Evolutionary conservation across 176 grass and related monocot species (phyloP), one percentile per base, ranked within the genome.

Genomic region (Cenchrus fungigraminus): DNA sequence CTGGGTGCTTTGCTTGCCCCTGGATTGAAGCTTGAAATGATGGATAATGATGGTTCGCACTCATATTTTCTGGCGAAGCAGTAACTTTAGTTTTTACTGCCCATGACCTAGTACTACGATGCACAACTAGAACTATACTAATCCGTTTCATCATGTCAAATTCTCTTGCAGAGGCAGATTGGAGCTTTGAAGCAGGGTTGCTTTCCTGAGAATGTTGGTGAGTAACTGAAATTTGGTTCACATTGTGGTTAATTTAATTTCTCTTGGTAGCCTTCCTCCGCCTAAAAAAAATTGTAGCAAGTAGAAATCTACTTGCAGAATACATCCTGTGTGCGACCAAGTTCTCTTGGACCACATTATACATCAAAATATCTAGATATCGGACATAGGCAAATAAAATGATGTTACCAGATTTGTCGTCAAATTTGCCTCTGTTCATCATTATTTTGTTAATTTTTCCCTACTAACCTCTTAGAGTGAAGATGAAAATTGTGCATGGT

Each of bases 141-240:
- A 85, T 69, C 76, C 44, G 22, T 83, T 61, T 82, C 13, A 66
- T 77, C 19, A 70, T 62, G 25, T 78, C 58, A 10, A 75, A 85
- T 64, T 95, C 34, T 58, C 85, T 87, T 91, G 83, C 84, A 95
- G 95, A 91, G 76, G 75, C 82, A 90, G 85, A 72, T 83, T 82
- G 87, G 91, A 88, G 83, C 89, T 74, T 86, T 84, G 87, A 95
- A 93, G 79, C 89, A 81, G 51, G 89, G 86, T 13, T 80, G 62
- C 51, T 65, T 81, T 65, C 81, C 82, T 50, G 89, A 93, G 74
- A 76, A 86, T 79, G 52, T 32, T 78, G 89, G 87, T 97, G 81
- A 90, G 77, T 82, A 19, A 53, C 52, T 13, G 69, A 74, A 77
- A 47, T 90, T 88, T 58, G 31, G 56, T 77, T 51, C 19, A 72